A percentile compares a stretch with the other conserved stretches of the same genome.
These are phyloP conservation scores for Alternaria arbusti DNA, from an alignment of 2,329 filamentous ascomycete genomes.

Conservation along the genomic window DNA sequence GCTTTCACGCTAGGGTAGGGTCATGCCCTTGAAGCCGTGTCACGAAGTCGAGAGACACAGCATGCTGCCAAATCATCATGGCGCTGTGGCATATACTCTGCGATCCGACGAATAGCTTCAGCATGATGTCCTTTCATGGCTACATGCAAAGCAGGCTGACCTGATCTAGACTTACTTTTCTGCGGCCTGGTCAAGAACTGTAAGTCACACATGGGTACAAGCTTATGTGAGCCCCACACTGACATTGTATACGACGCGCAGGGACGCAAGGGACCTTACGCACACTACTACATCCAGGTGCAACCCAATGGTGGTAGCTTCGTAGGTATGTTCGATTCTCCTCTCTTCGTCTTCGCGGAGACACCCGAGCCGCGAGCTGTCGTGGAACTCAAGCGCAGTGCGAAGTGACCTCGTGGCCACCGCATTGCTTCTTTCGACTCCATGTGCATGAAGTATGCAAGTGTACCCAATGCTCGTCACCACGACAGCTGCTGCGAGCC, in stretches of 20 bases:
- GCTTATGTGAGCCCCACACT: constrained; percentile 19
- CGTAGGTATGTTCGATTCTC: constrained; percentile 63
- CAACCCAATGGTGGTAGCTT: constrained; percentile 72
- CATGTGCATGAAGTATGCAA: constrained; percentile 8
- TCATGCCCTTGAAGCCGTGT: background rate
- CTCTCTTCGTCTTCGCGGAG: background rate
- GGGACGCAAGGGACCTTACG: constrained; percentile 70
- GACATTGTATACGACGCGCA: constrained; percentile 69
- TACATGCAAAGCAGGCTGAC: background rate
- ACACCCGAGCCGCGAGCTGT: background rate
- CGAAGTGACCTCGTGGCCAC: constrained; percentile 5
- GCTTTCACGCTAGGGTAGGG: background rate
- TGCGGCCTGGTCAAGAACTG: constrained; percentile 1
- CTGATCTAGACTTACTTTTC: background rate
- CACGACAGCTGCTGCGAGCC: constrained; percentile 4
- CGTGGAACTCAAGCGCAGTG: constrained; percentile 1
- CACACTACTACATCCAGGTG: constrained; percentile 86
- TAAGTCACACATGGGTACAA: background rate
- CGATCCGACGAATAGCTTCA: background rate
- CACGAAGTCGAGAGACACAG: background rate
- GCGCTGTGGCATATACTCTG: background rate
- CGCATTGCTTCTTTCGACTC: background rate
- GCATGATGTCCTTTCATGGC: background rate
- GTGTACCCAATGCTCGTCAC: constrained; percentile 4
- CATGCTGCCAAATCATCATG: background rate